phyloP scores from a whole-genome alignment of 352 stramenopile genomes.

The Phytophthora brassicae region DNA sequence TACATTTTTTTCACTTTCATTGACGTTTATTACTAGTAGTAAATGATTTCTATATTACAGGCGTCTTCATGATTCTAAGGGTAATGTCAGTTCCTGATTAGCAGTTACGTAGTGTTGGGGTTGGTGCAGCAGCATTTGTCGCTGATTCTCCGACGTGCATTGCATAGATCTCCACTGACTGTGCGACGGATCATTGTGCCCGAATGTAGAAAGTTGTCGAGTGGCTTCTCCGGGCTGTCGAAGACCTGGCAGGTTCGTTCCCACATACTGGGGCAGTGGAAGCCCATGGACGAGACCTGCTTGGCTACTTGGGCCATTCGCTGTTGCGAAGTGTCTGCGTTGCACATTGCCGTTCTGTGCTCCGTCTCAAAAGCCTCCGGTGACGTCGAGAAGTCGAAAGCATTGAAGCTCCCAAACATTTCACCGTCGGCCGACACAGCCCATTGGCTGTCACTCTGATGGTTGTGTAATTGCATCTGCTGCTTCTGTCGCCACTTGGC shows the following conservation, averaged over 20 bases:
- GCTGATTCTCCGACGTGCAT: background rate
- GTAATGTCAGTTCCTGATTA: too few relatives aligned
- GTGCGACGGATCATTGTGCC: conserved; percentile 11
- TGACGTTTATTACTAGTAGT: too few relatives aligned
- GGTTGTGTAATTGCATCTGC: too few relatives aligned
- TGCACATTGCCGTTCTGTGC: too few relatives aligned
- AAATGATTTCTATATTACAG: too few relatives aligned
- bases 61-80: too few relatives aligned
- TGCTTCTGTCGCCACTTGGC: conserved; percentile 32
- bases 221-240: background rate
- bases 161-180: conserved; percentile 20
- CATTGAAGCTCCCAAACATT: conserved; percentile 37
- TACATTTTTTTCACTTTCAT: too few relatives aligned
- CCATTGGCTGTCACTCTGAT: too few relatives aligned
- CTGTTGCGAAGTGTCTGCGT: too few relatives aligned
- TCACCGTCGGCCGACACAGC: conserved; percentile 7
- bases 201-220: conserved; percentile 26
- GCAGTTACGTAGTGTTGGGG: conserved; percentile 18
- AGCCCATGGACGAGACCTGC: conserved; percentile 29
- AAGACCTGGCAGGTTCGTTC: conserved; percentile 19
- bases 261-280: conserved; percentile 38
- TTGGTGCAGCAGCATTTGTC: conserved; percentile 7
- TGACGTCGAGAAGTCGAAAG: conserved; percentile 48
- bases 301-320: conserved; percentile 13
- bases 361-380: conserved; percentile 42